Evolutionary conservation across 371 early-diverging fungal species (phyloP).

Genomic region (Haplosporangium sp.): DNA sequence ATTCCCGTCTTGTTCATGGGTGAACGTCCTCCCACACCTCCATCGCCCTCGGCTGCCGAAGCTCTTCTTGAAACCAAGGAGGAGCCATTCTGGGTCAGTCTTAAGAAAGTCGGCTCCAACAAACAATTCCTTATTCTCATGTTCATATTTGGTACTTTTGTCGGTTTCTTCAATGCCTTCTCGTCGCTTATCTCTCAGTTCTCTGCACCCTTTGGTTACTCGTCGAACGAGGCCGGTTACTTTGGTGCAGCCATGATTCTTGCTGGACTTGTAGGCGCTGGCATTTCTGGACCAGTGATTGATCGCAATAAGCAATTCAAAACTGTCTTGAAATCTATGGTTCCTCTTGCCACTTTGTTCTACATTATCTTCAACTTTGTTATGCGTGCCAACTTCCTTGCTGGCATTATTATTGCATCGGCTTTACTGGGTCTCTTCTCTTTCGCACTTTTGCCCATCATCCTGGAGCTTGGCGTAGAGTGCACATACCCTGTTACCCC

Average conservation of each 20-base stretch:
- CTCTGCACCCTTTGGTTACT: constrained; percentile 73
- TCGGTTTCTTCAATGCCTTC: constrained; percentile 75
- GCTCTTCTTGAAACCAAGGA: constrained; percentile 38
- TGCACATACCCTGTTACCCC: constrained; percentile 68
- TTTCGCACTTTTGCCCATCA: constrained; percentile 63
- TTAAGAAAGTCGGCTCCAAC: constrained; percentile 62
- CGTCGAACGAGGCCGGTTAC: constrained; percentile 67
- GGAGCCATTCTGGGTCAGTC: constrained; percentile 61
- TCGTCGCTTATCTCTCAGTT: constrained; percentile 71
- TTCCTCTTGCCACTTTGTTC: constrained; percentile 62
- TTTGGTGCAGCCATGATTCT: constrained; percentile 68
- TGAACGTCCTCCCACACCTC: constrained; percentile 62
- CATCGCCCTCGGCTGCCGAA: constrained; percentile 58
- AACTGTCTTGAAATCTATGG: constrained; percentile 57
- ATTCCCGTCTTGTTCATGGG: constrained; percentile 65
- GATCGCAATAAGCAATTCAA: constrained; percentile 67
- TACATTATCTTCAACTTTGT: constrained; percentile 63
- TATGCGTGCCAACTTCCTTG: constrained; percentile 59
- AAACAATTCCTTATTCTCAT: constrained; percentile 67
- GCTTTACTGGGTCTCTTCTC: constrained; percentile 63
- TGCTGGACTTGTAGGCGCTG: constrained; percentile 67
- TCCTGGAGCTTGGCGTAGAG: constrained; percentile 68
- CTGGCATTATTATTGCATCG: constrained; percentile 61
- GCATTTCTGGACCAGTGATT: constrained; percentile 64
- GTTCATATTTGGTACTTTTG: constrained; percentile 65